A percentile compares a stretch with the other conserved stretches of the same genome.
Evolutionary conservation across 2,329 filamentous ascomycete genomes (phyloP).

Genomic region (Ophiocordyceps unilateralis): DNA sequence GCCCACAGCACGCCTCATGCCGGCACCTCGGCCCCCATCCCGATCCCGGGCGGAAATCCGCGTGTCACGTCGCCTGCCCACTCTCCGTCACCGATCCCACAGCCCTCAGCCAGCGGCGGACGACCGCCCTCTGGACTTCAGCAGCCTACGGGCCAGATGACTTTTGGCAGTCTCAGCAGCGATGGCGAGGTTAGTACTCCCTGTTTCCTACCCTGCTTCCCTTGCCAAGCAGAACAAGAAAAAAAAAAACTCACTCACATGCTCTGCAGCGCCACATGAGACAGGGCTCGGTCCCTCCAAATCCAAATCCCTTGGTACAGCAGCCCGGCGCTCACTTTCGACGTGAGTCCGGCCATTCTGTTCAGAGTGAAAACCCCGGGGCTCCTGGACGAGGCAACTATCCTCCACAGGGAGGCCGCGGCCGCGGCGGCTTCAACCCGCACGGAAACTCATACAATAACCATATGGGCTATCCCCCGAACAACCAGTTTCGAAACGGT

Average conservation of each 20-base stretch:
- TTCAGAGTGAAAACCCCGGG: slow-evolving; percentile 30
- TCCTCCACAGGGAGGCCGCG: slow-evolving; percentile 28
- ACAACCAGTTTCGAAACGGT: slow-evolving; percentile 23
- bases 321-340: slow-evolving; percentile 61
- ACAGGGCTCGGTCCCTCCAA: slow-evolving; percentile 45
- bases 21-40: slow-evolving; percentile 36
- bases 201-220: neutral
- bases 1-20: slow-evolving; percentile 50
- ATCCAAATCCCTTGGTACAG: slow-evolving; percentile 39
- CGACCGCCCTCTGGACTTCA: slow-evolving; percentile 65
- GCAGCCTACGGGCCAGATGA: slow-evolving; percentile 47
- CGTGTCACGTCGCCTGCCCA: slow-evolving; percentile 69
- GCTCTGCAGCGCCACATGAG: slow-evolving; percentile 46
- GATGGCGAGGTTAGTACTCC: slow-evolving; percentile 57
- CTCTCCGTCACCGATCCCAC: slow-evolving; percentile 86
- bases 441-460: slow-evolving; percentile 25
- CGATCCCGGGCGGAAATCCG: slow-evolving; percentile 46
- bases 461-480: slow-evolving; percentile 25
- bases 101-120: slow-evolving; percentile 67
- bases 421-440: slow-evolving; percentile 30
- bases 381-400: slow-evolving; percentile 40
- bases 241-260: neutral
- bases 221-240: neutral
- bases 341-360: slow-evolving; percentile 72
- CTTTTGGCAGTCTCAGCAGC: slow-evolving; percentile 70